Evolutionary conservation across 345 rosid species (phyloP), one percentile per base, ranked within the genome.

Genomic region (Trapa bicornis): DNA sequence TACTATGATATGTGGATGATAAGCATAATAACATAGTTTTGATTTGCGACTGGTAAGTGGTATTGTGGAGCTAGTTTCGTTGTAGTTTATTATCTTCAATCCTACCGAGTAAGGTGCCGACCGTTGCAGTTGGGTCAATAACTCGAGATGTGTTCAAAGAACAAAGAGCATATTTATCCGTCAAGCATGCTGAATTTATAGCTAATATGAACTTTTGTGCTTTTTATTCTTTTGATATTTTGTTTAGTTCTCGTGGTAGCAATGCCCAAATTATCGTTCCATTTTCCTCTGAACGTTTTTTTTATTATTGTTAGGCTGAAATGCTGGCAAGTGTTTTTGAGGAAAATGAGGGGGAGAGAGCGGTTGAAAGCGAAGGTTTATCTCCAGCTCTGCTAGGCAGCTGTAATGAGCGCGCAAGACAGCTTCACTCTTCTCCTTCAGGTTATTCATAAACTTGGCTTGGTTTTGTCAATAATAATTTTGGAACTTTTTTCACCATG

Each of bases 281-380:
- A 22, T 3, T 41, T 1, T 41, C 7, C 6, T 41, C 7, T 35
- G 38, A 41, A 4, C 7, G 29, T 22, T 22, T 41, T 41, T 61
- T 36, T 61, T 53, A 73, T 61, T 32, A 39, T 61, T 74, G 58
- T 48, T 67, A 94, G 99, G 97, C 96, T 79, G 99, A 94, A 83
- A 90, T 91, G 0, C 83, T 96, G 72, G 97, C 97, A 36, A 94
- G 97, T 80, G 99, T 94, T 10, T 94, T 91, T 72, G 99, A 86
- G 81, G 99, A 97, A 61, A 94, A 91, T 29, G 97, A 94, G 81
- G 96, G 89, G 80, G 99, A 94, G 70, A 77, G 66, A 36, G 93
- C 87, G 14, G 73, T 87, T 69, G 96, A 95, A 47, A 85, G 74
- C 43, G 89, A 91, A 76, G 91, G 86, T 4, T 73, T 91, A 36